Evolutionary conservation across 306 rosid genomes (phyloP), one percentile per base, ranked within the genome.

Genomic region (Abrus pulchellus): DNA sequence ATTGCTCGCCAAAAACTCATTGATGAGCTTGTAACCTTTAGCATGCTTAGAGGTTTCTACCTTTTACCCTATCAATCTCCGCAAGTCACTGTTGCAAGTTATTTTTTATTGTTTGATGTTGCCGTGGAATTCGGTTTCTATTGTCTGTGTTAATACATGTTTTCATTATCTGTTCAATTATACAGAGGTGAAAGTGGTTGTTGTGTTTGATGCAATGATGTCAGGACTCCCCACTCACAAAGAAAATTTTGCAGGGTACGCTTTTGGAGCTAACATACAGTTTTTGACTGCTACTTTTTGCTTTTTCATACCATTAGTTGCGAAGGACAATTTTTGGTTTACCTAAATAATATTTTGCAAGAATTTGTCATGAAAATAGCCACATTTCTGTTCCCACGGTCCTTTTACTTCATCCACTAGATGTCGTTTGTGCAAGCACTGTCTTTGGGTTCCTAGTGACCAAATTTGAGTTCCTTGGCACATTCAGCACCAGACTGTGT

Each of bases 161-260:
- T 32, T 75, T 61, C 52, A 71, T 74, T 65, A 29, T 69, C 80
- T 38, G 5, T 82, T 67, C 66, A 78, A 78, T 62, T 90, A 4
- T 75, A 36, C 92, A 91, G 99, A 95, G 88, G 90, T 95, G 78
- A 91, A 95, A 82, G 93, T 95, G 67, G 98, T 93, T 66, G 91
- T 81, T 77, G 99, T 93, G 45, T 93, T 94, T 84, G 99, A 93
- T 88, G 97, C 99, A 54, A 83, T 91, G 93, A 89, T 89, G 92
- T 94, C 98, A 72, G 97, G 97, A 81, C 90, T 91, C 83, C 95
- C 99, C 7, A 81, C 90, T 11, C 97, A 92, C 85, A 91, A 91
- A 85, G 92, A 92, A 86, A 72, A 55, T 71, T 90, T 89, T 66
- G 88, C 80, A 0, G 95, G 98, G 98, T 94, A 94, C 65, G 65